Conservation (phyloP, 1,284 basidiomycete species). For the Austroboletus niveus region DNA sequence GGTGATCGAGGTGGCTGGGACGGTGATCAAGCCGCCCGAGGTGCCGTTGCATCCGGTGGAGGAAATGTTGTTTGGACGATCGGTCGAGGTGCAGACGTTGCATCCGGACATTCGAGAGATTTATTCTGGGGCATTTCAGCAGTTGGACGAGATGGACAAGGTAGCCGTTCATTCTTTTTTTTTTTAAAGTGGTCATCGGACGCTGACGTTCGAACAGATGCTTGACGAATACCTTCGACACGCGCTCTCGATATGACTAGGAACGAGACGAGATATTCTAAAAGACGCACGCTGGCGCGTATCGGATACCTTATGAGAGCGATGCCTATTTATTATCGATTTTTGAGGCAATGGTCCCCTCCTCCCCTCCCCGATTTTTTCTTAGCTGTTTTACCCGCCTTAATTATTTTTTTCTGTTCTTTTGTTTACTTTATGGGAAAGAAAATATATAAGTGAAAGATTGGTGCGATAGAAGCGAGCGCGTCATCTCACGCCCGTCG, state of each 20-base stretch:
- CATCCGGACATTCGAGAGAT: slow-evolving; percentile 74
- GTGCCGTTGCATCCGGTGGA: slow-evolving; percentile 60
- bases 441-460: too few species aligned
- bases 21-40: slow-evolving; percentile 16
- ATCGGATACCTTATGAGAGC: too few species aligned
- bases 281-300: too few species aligned
- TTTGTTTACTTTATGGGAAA: too few species aligned
- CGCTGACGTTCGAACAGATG: slow-evolving; percentile 16
- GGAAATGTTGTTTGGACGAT: slow-evolving; percentile 68
- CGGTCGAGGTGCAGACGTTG: slow-evolving; percentile 58
- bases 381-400: too few species aligned
- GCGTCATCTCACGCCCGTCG: too few species aligned
- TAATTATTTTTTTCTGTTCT: too few species aligned
- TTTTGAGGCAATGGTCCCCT: too few species aligned
- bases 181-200: neutral
- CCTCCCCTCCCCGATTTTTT: too few species aligned
- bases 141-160: slow-evolving; percentile 79
- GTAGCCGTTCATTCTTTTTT: slow-evolving; percentile 37
- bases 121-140: slow-evolving; percentile 68
- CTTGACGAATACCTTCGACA: slow-evolving; percentile 37
- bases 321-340: too few species aligned
- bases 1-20: slow-evolving; percentile 69
- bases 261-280: too few species aligned
- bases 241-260: slow-evolving; percentile 19
- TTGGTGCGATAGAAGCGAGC: too few species aligned